Evolutionary conservation across 2,329 filamentous ascomycete genomes (phyloP).

Genomic region (Colletotrichum sp.): DNA sequence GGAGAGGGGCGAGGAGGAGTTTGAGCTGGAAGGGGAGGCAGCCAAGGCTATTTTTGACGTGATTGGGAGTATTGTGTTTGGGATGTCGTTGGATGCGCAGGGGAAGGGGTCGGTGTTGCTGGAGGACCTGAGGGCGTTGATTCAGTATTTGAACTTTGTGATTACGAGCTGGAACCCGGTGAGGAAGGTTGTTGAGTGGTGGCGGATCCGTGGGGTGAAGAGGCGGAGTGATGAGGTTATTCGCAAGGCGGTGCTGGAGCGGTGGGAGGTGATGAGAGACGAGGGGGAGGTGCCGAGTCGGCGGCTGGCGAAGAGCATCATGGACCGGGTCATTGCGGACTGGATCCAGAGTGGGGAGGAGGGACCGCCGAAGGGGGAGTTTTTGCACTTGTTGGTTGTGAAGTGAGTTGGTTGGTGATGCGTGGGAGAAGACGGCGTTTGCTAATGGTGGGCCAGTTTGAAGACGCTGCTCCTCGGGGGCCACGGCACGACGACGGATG

Average conservation of each 20-base stretch:
- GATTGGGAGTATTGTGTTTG: slow-evolving; percentile 24
- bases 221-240: neutral
- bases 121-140: slow-evolving; percentile 11
- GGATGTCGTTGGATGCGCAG: slow-evolving; percentile 23
- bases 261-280: neutral
- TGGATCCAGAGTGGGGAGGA: slow-evolving; percentile 9
- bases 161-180: neutral
- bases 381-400: slow-evolving; percentile 19
- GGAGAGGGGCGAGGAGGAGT: slow-evolving; percentile 2
- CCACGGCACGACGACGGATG: slow-evolving; percentile 27
- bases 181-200: neutral
- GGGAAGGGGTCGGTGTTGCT: slow-evolving; percentile 16
- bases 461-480: slow-evolving; percentile 28
- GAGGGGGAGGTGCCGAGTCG: slow-evolving; percentile 14
- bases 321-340: slow-evolving; percentile 28
- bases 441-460: slow-evolving; percentile 11
- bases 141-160: neutral
- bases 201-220: neutral
- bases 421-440: neutral
- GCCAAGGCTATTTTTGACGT: slow-evolving; percentile 28
- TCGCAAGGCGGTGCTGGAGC: neutral
- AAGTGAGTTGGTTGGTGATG: neutral
- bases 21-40: slow-evolving; percentile 24
- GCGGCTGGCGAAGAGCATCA: slow-evolving; percentile 22
- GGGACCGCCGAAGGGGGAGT: slow-evolving; percentile 2